Percentiles rank a stretch among this genome's conserved stretches.
These are phyloP conservation scores for Ogataea trehalophila DNA, from an alignment of 805 yeast species.

Conservation along the genomic window DNA sequence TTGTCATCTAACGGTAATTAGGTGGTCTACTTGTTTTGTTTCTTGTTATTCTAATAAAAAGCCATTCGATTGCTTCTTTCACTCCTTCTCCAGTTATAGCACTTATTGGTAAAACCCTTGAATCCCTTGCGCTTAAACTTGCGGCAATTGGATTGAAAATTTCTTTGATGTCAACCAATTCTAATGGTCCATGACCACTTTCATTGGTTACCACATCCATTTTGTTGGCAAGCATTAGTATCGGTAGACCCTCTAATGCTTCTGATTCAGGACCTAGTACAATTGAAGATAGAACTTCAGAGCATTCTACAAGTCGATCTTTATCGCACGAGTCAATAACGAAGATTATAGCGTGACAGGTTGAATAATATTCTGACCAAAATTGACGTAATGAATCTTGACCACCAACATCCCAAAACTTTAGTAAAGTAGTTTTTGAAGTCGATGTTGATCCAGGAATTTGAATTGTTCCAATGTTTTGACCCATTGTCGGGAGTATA, in stretches of 20 bases:
- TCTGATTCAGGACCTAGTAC: constrained; percentile 45
- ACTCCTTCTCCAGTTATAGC: constrained; percentile 84
- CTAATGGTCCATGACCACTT: constrained; percentile 50
- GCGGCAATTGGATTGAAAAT: constrained; percentile 78
- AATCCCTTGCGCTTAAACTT: constrained; percentile 84
- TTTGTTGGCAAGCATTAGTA: constrained; percentile 92
- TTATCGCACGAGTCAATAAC: constrained; percentile 90
- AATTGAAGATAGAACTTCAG: constrained; percentile 52
- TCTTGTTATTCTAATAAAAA: constrained; percentile 63
- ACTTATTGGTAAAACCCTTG: constrained; percentile 83
- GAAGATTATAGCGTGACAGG: constrained; percentile 88
- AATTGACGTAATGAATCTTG: constrained; percentile 77
- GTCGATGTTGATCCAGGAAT: constrained; percentile 15
- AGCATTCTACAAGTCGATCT: constrained; percentile 77
- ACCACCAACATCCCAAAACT: constrained; percentile 97
- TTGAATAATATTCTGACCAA: constrained; percentile 84
- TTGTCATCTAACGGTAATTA: background rate
- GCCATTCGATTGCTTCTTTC: constrained; percentile 85
- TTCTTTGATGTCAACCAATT: constrained; percentile 77
- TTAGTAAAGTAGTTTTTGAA: constrained; percentile 36
- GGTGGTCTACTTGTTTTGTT: constrained; percentile 63
- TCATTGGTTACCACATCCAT: constrained; percentile 84
- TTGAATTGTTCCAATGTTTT: constrained; percentile 58
- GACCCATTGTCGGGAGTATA: constrained; percentile 93
- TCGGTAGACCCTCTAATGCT: constrained; percentile 72